Conservation (phyloP, 805 yeast species). For the Ogataea zsoltii region DNA sequence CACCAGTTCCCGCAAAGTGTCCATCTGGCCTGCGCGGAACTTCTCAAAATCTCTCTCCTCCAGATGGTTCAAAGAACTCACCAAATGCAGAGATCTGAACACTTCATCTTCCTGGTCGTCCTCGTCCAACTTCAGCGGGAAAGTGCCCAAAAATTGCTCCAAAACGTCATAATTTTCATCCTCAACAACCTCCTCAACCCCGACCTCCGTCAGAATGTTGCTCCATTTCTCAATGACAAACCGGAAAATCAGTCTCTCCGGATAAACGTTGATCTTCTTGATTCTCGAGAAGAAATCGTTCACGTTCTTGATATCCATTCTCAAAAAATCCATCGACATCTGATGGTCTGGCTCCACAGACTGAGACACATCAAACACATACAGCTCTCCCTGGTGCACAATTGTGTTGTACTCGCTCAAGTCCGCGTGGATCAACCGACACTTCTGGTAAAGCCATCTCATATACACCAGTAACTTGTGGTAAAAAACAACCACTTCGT, state of each 20-base stretch:
- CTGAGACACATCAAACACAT: constrained; percentile 95
- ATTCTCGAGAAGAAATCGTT: constrained; percentile 79
- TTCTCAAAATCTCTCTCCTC: constrained; percentile 89
- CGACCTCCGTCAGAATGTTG: constrained; percentile 25
- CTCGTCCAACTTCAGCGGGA: constrained; percentile 61
- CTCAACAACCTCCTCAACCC: constrained; percentile 32
- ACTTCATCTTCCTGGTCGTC: constrained; percentile 68
- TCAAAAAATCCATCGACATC: constrained; percentile 86
- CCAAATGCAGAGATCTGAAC: constrained; percentile 77
- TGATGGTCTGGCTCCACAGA: constrained; percentile 98
- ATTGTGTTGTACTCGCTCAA: constrained; percentile 91
- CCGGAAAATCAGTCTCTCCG: constrained; percentile 80
- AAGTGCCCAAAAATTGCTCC: constrained; percentile 42
- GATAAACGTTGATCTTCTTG: constrained; percentile 71
- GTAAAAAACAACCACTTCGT: constrained; percentile 67
- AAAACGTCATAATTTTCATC: constrained; percentile 45
- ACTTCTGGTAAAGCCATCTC: constrained; percentile 82
- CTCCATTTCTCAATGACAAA: constrained; percentile 58
- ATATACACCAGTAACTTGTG: constrained; percentile 79
- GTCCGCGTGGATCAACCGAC: constrained; percentile 95
- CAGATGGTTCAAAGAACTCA: constrained; percentile 76
- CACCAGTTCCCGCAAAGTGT: constrained; percentile 66
- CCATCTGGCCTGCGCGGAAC: constrained; percentile 77
- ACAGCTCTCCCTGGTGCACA: constrained; percentile 74
- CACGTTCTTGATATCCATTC: constrained; percentile 97